Conservation (phyloP, 257 asterid genomes). For the Solanum stenotomum region DNA sequence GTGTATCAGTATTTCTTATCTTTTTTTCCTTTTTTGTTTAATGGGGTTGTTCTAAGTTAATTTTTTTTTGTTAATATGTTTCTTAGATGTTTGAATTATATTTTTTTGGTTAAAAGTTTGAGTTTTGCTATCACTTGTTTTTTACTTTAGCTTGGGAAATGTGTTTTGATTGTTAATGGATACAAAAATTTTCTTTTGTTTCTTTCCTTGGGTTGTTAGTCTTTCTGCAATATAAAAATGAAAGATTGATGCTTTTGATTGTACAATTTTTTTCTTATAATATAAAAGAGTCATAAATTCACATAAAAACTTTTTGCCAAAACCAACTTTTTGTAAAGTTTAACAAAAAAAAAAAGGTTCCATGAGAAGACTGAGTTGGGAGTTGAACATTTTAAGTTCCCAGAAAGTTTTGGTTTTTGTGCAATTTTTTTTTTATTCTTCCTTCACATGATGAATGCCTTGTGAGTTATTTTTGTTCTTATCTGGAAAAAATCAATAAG, state of each 20-base stretch:
- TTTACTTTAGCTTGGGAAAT: neutral
- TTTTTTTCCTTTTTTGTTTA: neutral
- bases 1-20: neutral
- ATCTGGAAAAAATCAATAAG: neutral
- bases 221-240: neutral
- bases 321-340: neutral
- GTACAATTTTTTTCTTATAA: neutral
- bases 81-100: too few species aligned
- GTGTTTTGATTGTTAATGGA: neutral
- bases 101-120: neutral
- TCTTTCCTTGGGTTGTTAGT: neutral
- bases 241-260: neutral
- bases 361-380: neutral
- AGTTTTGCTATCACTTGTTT: neutral
- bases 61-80: too few species aligned
- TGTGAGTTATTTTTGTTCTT: neutral
- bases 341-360: neutral
- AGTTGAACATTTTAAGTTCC: neutral
- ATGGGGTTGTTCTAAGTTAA: neutral
- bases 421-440: neutral
- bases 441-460: neutral
- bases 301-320: neutral
- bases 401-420: neutral
- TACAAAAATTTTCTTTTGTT: neutral
- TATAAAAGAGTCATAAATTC: neutral